Conservation (phyloP, 305 asterid genomes). For the Petunia hybrid region DNA sequence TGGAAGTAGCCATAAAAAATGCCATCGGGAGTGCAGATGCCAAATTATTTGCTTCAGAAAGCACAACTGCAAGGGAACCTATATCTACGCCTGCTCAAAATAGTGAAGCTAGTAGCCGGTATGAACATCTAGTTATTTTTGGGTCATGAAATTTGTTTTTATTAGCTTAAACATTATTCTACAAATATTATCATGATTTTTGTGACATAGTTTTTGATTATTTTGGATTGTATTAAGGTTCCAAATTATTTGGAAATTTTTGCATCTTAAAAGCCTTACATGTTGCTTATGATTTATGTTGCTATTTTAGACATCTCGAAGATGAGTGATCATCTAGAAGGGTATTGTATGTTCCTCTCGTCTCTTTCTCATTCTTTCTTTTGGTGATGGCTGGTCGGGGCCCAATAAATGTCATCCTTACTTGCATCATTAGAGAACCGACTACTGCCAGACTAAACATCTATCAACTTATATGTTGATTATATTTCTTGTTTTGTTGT, state of each 20-base stretch:
- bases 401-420: not conserved
- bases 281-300: not conserved
- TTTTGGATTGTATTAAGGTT: not conserved
- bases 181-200: not conserved
- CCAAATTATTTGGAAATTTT: not conserved
- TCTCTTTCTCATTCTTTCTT: not conserved
- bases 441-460: not conserved
- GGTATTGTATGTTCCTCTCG: not conserved
- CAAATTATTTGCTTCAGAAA: conserved; percentile 52
- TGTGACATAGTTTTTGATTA: not conserved
- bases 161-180: not conserved
- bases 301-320: not conserved
- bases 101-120: conserved; percentile 57
- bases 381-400: not conserved
- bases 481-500: not conserved
- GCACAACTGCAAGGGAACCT: conserved; percentile 52
- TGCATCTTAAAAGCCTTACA: not conserved
- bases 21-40: conserved; percentile 60
- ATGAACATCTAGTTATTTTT: conserved; percentile 26
- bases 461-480: not conserved
- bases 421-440: not conserved
- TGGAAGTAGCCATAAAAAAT: conserved; percentile 62
- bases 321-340: not conserved
- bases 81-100: conserved; percentile 46
- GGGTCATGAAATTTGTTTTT: not conserved